Percentiles rank a stretch among this genome's conserved stretches.
phyloP scores from a whole-genome alignment of 495 filamentous ascomycete species.

The Talaromyces trachyspermus region DNA sequence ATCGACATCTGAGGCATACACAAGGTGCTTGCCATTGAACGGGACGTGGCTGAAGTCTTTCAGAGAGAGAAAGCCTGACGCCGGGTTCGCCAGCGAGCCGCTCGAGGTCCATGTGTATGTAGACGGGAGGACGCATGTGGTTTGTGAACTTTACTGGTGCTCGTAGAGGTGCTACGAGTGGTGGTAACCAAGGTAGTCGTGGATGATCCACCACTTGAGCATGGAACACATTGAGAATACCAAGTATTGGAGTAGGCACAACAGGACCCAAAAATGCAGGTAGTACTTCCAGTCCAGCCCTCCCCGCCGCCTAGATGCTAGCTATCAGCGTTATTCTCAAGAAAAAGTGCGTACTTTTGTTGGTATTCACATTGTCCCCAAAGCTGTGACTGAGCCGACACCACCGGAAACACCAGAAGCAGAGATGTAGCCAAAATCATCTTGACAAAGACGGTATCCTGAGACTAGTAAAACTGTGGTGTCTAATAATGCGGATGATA shows the following conservation, averaged over 20 bases:
- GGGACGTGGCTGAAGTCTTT: slow-evolving; percentile 52
- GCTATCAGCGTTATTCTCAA: neutral
- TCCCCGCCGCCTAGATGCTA: neutral
- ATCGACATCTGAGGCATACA: slow-evolving; percentile 42
- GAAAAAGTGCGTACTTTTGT: neutral
- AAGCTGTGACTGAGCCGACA: neutral
- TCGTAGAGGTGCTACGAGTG: neutral
- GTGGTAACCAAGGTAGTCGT: slow-evolving; percentile 1
- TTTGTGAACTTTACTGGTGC: neutral
- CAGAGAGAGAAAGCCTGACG: slow-evolving; percentile 44
- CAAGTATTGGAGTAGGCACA: slow-evolving; percentile 3
- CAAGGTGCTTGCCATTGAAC: slow-evolving; percentile 48
- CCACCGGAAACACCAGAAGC: slow-evolving; percentile 5
- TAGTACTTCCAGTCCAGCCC: neutral
- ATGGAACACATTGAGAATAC: slow-evolving; percentile 4
- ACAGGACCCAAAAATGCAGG: neutral
- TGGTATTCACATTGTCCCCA: slow-evolving; percentile 4
- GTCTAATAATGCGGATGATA: slow-evolving; percentile 1
- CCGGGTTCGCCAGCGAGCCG: slow-evolving; percentile 38
- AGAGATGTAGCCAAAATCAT: slow-evolving; percentile 6
- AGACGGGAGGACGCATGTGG: slow-evolving; percentile 43
- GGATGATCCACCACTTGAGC: neutral
- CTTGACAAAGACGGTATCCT: slow-evolving; percentile 9
- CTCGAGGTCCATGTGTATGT: slow-evolving; percentile 50
- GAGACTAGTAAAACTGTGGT: slow-evolving; percentile 7